Conservation (phyloP, 2,329 filamentous ascomycete genomes). For the Torrubiella hemipterigena region DNA sequence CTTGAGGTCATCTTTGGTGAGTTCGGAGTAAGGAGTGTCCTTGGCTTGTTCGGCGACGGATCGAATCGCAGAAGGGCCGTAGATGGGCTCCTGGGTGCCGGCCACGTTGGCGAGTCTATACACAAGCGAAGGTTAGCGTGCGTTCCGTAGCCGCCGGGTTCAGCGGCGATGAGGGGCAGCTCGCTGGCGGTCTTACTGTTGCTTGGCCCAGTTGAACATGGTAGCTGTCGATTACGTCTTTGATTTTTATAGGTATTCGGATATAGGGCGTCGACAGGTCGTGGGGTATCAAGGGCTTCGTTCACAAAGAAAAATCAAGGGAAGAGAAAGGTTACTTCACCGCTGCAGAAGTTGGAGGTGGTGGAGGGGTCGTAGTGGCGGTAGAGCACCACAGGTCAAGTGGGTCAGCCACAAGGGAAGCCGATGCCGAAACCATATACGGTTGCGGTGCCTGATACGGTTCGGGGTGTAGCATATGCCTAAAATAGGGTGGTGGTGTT, state of each 20-base stretch:
- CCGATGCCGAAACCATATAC: no score
- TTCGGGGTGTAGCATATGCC: no score
- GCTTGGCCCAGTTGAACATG: conserved; percentile 94
- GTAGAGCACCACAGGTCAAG: neutral
- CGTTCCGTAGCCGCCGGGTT: neutral
- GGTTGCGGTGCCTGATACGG: no score
- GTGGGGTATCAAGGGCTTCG: conserved; percentile 1
- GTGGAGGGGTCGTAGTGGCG: neutral
- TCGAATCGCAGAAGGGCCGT: conserved; percentile 78
- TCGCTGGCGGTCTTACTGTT: conserved; percentile 49
- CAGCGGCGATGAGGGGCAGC: conserved; percentile 2
- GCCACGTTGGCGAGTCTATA: conserved; percentile 64
- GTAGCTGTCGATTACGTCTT: no score
- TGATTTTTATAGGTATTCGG: no score
- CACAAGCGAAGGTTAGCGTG: conserved; percentile 9
- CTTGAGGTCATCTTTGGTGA: conserved; percentile 65
- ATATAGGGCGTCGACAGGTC: no score
- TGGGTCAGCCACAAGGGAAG: no score
- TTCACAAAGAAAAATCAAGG: conserved; percentile 1
- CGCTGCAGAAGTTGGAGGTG: conserved; percentile 5
- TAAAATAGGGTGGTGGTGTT: no score
- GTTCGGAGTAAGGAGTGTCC: conserved; percentile 67
- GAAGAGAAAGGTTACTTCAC: conserved; percentile 7
- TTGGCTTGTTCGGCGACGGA: conserved; percentile 74
- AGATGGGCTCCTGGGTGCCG: conserved; percentile 92